Evolutionary conservation across 2,329 filamentous ascomycete genomes (phyloP), one percentile per base, ranked within the genome.

Genomic region (Fusarium graminum): DNA sequence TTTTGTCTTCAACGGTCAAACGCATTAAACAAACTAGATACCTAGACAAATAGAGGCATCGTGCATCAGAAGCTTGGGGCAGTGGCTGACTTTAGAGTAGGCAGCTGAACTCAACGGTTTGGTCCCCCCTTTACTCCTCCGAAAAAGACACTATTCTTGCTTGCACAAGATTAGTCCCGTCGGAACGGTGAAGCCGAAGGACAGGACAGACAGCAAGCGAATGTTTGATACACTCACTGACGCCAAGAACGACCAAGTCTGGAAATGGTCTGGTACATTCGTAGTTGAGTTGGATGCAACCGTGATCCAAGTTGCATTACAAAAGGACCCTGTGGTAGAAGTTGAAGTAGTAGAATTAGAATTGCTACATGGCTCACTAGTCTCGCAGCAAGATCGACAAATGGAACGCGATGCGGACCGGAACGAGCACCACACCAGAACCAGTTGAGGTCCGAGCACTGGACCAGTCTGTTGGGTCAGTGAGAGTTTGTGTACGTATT

Each of bases 131-230:
- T 45, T 55, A 28, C 16, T 32, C 36, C 26, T 16, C 22, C 4
- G 22, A 6, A 22, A 22, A 6, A 22, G 22, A 22, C 22, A 22
- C 22, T 6, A 22, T 22, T 22, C 22, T 22, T 22, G 22, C 22
- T 22, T 22, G 22, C 22, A 22, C 22, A 22, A 22, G 22, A 22
- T 22, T 22, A 22, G 22, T 57, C 17, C 49, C 47, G 43, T 46
- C 52, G 46, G 49, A 59, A 60, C 60, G 63, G 68, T 52, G 59
- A 66, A 54, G 55, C 68, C 68, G 63, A 71, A 56, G 62, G 22
- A 22, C 22, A 22, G 43, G 40, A 46, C 44, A 44, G 39, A 39
- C 49, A 50, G 34, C 32, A 51, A 55, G 47, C 39, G 53, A 57
- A 43, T 22, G 30, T 17, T 52, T 22, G 22, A 22, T 22, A 12